phyloP scores from a whole-genome alignment of 495 filamentous ascomycete genomes.

The Penicillium chermesinum region DNA sequence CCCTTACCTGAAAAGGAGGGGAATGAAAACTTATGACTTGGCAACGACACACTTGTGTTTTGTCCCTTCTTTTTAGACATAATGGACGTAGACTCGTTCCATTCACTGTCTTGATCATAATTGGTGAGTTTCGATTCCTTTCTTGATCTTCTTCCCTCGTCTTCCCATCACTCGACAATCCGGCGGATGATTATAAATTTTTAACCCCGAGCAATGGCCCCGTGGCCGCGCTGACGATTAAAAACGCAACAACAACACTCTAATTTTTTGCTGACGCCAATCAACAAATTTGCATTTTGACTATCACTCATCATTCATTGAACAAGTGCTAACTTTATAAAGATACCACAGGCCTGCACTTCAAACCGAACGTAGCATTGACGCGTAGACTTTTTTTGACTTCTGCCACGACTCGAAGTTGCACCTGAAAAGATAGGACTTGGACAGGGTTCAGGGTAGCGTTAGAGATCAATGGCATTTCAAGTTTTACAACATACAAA shows the following conservation, averaged over 20 bases:
- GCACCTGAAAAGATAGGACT: neutral
- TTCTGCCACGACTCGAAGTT: neutral
- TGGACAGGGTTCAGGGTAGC: too few species aligned
- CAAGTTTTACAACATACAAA: too few species aligned
- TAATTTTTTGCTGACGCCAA: conserved; percentile 61
- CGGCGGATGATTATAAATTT: conserved; percentile 54
- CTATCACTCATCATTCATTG: conserved; percentile 7
- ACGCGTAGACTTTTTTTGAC: neutral
- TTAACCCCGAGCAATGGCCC: conserved; percentile 50
- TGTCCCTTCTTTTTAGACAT: conserved; percentile 15
- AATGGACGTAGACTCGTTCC: conserved; percentile 39
- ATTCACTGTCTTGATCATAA: conserved; percentile 22
- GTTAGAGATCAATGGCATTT: too few species aligned
- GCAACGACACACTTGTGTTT: conserved; percentile 12
- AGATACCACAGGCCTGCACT: conserved; percentile 14
- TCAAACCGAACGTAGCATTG: neutral
- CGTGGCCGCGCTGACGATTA: conserved; percentile 42
- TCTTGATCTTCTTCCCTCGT: conserved; percentile 3
- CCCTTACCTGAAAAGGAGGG: conserved; percentile 24
- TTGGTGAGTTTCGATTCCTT: conserved; percentile 27
- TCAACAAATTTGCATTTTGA: conserved; percentile 15
- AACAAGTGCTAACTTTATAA: conserved; percentile 27
- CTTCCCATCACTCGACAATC: neutral
- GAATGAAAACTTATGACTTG: conserved; percentile 35
- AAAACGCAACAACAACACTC: conserved; percentile 58